These are phyloP conservation scores for Fusarium anguioides DNA, from an alignment of 2,329 filamentous ascomycete species.

Conservation along the genomic window DNA sequence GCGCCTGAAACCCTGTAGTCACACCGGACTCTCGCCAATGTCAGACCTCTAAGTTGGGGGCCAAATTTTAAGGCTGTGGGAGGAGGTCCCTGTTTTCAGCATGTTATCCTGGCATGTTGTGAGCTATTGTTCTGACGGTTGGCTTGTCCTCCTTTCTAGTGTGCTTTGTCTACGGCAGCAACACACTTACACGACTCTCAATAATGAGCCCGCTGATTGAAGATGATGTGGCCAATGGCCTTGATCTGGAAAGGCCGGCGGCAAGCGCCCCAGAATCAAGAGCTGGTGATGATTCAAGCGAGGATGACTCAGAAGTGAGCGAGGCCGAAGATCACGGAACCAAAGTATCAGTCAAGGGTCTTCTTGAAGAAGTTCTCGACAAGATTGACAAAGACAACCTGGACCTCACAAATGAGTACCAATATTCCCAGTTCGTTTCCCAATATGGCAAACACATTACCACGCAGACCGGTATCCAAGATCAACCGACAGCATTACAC, in stretches of 20 bases:
- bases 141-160: no score
- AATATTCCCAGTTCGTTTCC: background rate
- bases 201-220: no score
- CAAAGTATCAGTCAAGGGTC: background rate
- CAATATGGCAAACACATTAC: conserved; percentile 19
- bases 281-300: conserved; percentile 7
- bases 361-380: background rate
- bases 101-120: no score
- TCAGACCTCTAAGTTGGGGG: no score
- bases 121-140: no score
- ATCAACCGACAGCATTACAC: conserved; percentile 31
- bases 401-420: background rate
- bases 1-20: no score
- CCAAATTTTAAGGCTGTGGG: no score
- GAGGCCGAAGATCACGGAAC: conserved; percentile 13
- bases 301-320: background rate
- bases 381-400: background rate
- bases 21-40: no score
- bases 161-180: no score
- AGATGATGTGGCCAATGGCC: background rate
- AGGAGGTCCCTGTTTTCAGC: no score
- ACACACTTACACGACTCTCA: background rate
- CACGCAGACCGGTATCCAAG: conserved; percentile 16
- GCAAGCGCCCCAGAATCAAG: background rate
- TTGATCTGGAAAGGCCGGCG: no score